Evolutionary conservation across 257 asterid genomes (phyloP), one percentile per base, ranked within the genome.

Genomic region (Scutellaria baicalensis): DNA sequence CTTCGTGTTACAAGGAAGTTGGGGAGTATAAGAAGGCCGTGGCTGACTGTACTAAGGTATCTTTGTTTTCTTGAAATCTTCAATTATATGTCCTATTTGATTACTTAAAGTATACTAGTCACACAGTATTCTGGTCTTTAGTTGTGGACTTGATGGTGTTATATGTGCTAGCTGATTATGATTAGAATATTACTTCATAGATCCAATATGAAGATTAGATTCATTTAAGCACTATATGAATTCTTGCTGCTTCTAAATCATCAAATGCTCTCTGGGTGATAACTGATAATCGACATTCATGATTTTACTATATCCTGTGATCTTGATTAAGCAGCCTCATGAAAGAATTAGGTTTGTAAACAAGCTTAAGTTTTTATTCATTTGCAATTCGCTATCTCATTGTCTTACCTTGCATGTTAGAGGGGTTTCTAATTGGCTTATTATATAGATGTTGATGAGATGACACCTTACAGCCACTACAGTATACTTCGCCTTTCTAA

Each of bases 1-100:
- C 99, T 11, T 91, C 97, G 0, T 94, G 96, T 79, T 94, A 91
- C 79, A 94, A 94, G 82, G 99, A 94, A 83, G 96, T 91, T 47
- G 99, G 99, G 52, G 99, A 94, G 79, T 91, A 94, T 76, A 94
- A 94, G 88, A 94, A 94, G 88, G 99, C 97, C 38, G 99, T 94
- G 23, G 99, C 97, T 72, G 99, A 94, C 82, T 94, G 99, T 76
- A 86, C 97, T 14, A 88, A 94, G 96, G 99, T 94, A 79, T 31
- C 23, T 6, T 43, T 70, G 7, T 60, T 11, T 70, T 47, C 31
- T 23, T 49, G 23, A 9, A 4, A 6, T 33, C 52, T 36, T 62
- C 1, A 38, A 5, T 66, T 52, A 8, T 68, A 14, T 8, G 17
- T 40, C 42, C 23, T 43, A 11, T 35, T 67, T 43, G 10, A 38